Conservation (phyloP, 495 filamentous ascomycete species). For the Penicillium daleae region DNA sequence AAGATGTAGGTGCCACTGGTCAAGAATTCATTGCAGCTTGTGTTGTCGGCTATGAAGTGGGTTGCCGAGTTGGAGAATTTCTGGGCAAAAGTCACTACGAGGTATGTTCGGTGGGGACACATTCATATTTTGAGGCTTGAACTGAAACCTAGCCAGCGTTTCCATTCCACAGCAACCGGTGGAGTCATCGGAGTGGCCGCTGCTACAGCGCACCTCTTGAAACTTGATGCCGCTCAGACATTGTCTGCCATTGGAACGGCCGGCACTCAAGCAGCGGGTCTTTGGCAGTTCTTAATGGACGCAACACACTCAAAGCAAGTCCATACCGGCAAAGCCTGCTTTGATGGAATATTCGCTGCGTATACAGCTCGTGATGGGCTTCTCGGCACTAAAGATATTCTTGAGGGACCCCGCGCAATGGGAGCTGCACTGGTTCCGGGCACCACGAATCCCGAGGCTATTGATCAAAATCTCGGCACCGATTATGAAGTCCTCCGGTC, state of each 20-base stretch:
- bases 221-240: constrained; percentile 26
- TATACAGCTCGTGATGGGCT: constrained; percentile 36
- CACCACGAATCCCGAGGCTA: constrained; percentile 30
- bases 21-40: constrained; percentile 42
- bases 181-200: constrained; percentile 42
- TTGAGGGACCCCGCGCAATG: constrained; percentile 42
- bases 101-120: constrained; percentile 16
- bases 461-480: constrained; percentile 32
- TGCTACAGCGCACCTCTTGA: constrained; percentile 32
- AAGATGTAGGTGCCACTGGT: constrained; percentile 35
- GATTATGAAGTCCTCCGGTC: constrained; percentile 33
- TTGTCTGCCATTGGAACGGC: constrained; percentile 41
- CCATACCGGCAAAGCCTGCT: constrained; percentile 42
- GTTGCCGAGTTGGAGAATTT: constrained; percentile 39
- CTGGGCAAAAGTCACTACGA: constrained; percentile 42
- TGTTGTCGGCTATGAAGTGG: constrained; percentile 43
- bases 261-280: constrained; percentile 42
- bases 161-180: constrained; percentile 40
- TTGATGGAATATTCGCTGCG: constrained; percentile 42
- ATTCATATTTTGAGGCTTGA: too few species aligned
- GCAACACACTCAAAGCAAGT: constrained; percentile 45
- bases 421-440: constrained; percentile 35
- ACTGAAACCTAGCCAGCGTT: constrained; percentile 26
- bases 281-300: constrained; percentile 44
- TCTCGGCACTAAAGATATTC: constrained; percentile 38